Evolutionary conservation across 306 rosid genomes (phyloP), one percentile per base, ranked within the genome.

Genomic region (Vicia villosa): DNA sequence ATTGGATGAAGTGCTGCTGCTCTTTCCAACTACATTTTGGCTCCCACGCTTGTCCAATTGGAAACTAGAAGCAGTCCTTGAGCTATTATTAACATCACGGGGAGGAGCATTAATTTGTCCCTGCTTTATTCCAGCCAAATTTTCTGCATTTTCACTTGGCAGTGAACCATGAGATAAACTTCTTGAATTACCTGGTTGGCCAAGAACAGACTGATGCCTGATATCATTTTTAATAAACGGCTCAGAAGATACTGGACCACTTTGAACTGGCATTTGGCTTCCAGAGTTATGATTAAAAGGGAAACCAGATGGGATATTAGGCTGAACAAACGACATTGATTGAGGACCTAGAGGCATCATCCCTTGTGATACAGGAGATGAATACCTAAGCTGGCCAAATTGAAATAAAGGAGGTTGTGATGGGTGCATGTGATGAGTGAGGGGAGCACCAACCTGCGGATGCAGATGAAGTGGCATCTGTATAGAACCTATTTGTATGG

Each of bases 381-480:
- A 36, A 67, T 88, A 88, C 82, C 94, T 82, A 20, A 90, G 80
- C 94, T 88, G 98, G 62, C 98, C 98, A 88, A 94, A 94, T 81
- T 90, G 98, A 85, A 94, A 94, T 49, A 90, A 85, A 70, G 96
- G 97, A 77, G 95, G 77, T 75, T 83, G 96, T 7, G 98, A 84
- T 7, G 84, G 80, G 70, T 88, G 96, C 91, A 90, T 83, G 69
- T 86, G 96, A 70, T 86, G 96, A 68, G 84, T 71, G 51, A 83
- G 80, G 54, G 96, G 83, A 63, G 91, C 77, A 21, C 88, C 87
- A 67, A 89, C 86, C 66, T 86, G 97, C 22, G 91, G 87, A 82
- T 88, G 97, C 78, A 94, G 73, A 83, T 86, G 97, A 74, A 94
- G 83, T 74, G 98, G 98, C 98, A 94, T 94, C 89, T 90, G 98